phyloP scores from a whole-genome alignment of 495 filamentous ascomycete genomes.

The Coniosporium apollinis region DNA sequence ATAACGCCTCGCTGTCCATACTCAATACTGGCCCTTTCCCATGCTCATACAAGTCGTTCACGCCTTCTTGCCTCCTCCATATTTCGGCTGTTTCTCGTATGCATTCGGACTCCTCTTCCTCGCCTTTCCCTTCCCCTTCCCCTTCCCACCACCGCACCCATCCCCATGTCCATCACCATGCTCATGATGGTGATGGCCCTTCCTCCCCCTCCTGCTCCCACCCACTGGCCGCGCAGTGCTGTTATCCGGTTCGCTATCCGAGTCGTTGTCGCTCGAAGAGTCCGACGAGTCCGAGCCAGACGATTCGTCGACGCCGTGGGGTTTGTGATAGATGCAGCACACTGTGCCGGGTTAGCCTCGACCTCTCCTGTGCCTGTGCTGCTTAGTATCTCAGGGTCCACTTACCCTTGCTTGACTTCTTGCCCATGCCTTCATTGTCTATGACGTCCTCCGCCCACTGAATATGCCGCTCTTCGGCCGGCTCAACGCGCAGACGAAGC shows the following conservation, averaged over 20 bases:
- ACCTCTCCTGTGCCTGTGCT: not conserved
- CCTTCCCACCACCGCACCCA: conserved; percentile 16
- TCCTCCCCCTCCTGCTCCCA: conserved; percentile 6
- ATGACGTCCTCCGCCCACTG: conserved; percentile 87
- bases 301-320: conserved; percentile 68
- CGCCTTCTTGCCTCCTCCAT: too few relatives aligned
- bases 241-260: conserved; percentile 35
- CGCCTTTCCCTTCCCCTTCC: conserved; percentile 26
- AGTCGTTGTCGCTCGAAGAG: conserved; percentile 34
- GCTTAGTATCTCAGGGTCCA: not conserved
- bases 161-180: conserved; percentile 22
- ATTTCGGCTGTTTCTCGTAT: conserved; percentile 80
- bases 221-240: conserved; percentile 23
- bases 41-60: too few relatives aligned
- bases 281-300: conserved; percentile 57
- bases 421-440: conserved; percentile 90
- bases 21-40: too few relatives aligned
- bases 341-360: conserved; percentile 33
- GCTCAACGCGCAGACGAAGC: conserved; percentile 20
- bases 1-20: too few relatives aligned
- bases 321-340: conserved; percentile 94
- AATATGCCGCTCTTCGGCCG: conserved; percentile 31
- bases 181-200: conserved; percentile 21
- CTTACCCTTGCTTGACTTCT: conserved; percentile 83
- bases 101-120: conserved; percentile 75